Evolutionary conservation across 202 grass and related monocot genomes (phyloP), one percentile per base, ranked within the genome.

Genomic region (Brachypodium distachyon): DNA sequence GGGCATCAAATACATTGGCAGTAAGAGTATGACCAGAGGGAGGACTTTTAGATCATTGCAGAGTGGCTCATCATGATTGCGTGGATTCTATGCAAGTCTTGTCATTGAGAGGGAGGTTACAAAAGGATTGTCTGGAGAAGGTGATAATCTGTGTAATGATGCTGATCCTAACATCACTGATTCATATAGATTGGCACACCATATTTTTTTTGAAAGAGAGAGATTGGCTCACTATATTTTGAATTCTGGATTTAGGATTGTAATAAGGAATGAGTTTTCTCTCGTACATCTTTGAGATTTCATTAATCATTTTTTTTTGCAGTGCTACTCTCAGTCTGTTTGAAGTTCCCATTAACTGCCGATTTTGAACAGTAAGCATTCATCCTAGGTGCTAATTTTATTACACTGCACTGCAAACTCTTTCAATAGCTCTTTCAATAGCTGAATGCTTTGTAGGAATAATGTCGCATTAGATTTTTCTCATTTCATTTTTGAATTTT

Each of bases 21-120:
- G 84, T 85, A 69, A 87, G 87, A 87, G 84, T 82, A 62, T 90
- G 77, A 55, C 70, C 81, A 78, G 84, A 90, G 55, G 86, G 42
- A 14, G 52, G 81, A 73, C 70, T 69, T 87, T 39, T 78, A 81
- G 34, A 79, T 36, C 34, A 90, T 90, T 70, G 73, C 73, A 25
- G 72, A 84, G 59, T 82, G 83, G 51, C 80, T 85, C 21, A 51
- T 93, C 50, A 87, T 85, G 75, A 82, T 87, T 61, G 87, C 41
- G 61, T 83, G 74, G 66, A 78, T 89, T 59, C 36, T 64, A 39
- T 39, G 73, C 86, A 70, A 82, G 38, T 69, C 81, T 37, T 51
- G 55, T 82, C 22, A 38, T 79, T 34, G 65, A 79, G 90, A 82
- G 56, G 80, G 31, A 93, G 80, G 22, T 54, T 85, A 42, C 73